These are phyloP conservation scores for Naematelia encephala DNA, from an alignment of 768 basidiomycete genomes.

Conservation along the genomic window DNA sequence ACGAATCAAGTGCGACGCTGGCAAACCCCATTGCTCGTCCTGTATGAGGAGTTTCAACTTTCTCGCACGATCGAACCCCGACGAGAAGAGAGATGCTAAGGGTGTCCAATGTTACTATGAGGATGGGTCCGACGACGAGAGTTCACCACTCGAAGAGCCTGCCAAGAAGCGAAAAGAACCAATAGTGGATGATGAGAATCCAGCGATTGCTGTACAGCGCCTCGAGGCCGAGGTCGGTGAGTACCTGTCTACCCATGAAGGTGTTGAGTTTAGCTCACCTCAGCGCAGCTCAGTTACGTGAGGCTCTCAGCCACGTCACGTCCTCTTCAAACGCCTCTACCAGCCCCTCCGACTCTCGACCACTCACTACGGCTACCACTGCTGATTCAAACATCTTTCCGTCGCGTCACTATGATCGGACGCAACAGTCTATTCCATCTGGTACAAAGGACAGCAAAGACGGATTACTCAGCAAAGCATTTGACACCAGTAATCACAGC, in stretches of 20 bases:
- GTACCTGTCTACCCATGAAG: neutral
- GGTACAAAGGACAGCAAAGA: neutral
- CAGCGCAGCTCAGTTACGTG: constrained; percentile 9
- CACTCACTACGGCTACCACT: neutral
- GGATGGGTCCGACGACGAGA: constrained; percentile 46
- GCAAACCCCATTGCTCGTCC: constrained; percentile 22
- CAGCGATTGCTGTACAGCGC: constrained; percentile 11
- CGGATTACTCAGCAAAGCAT: neutral
- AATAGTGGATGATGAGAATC: constrained; percentile 14
- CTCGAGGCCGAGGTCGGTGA: constrained; percentile 33
- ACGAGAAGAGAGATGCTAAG: constrained; percentile 24
- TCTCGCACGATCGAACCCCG: constrained; percentile 26
- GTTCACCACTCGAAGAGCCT: constrained; percentile 45
- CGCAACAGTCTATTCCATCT: neutral
- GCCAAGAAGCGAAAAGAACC: constrained; percentile 23
- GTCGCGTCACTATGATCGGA: neutral
- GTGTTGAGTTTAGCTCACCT: constrained; percentile 5
- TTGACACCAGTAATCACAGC: neutral
- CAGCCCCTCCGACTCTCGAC: neutral
- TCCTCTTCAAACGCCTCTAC: neutral
- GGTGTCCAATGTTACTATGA: constrained; percentile 38
- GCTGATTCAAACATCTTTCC: neutral
- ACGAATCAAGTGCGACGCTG: constrained; percentile 26
- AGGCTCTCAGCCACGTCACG: neutral
- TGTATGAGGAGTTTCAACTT: constrained; percentile 20